These are phyloP conservation scores for Trichoderma hamatum DNA, from an alignment of 2,329 filamentous ascomycete species.

Conservation along the genomic window DNA sequence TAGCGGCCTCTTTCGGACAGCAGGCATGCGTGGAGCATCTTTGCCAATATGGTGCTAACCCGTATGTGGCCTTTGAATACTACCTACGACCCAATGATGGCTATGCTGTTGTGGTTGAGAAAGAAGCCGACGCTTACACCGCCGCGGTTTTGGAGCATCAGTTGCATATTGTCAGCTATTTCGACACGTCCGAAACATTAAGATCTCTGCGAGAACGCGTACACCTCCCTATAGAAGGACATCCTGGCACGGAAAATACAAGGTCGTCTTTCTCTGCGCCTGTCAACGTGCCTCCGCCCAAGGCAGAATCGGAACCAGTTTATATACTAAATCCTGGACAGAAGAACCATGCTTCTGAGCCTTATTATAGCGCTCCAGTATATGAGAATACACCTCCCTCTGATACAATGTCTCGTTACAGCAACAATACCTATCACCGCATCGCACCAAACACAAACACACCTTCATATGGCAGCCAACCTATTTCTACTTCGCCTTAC, in stretches of 20 bases:
- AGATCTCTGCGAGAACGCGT: neutral
- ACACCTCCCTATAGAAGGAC: neutral
- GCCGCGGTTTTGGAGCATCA: neutral
- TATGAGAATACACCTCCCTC: neutral
- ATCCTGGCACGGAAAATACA: neutral
- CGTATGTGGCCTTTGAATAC: slow-evolving; percentile 6
- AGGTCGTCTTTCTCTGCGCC: neutral
- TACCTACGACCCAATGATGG: neutral
- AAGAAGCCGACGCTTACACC: neutral
- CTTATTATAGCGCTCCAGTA: neutral
- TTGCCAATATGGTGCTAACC: slow-evolving; percentile 13
- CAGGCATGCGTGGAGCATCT: slow-evolving; percentile 5
- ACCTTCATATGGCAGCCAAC: neutral
- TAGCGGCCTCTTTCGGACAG: slow-evolving; percentile 16
- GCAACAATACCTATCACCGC: neutral
- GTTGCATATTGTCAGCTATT: neutral
- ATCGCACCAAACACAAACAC: neutral
- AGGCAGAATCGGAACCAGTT: neutral
- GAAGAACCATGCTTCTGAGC: neutral
- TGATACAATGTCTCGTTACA: neutral
- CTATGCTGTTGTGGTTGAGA: slow-evolving; percentile 2
- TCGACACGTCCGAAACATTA: slow-evolving; percentile 7
- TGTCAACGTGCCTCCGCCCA: neutral
- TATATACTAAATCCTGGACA: neutral
- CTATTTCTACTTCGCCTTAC: neutral